phyloP scores from a whole-genome alignment of 306 rosid genomes.

The Neltuma alba region DNA sequence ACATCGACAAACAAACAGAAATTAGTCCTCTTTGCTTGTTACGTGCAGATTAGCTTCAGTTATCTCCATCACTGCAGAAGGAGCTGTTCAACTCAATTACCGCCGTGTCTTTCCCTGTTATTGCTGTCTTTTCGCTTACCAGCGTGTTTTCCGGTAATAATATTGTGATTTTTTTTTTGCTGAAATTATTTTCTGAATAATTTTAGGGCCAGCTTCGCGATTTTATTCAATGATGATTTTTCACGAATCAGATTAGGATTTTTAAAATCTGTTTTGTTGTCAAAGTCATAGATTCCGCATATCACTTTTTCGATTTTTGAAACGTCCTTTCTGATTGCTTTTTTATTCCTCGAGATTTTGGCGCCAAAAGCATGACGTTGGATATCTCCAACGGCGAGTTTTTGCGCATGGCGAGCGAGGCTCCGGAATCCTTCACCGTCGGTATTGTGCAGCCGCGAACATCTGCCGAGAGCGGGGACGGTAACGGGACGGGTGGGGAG shows the following conservation, averaged over 20 bases:
- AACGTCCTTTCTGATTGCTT: background rate
- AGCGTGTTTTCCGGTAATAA: background rate
- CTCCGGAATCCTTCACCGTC: slow-evolving; percentile 20
- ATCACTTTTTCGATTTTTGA: background rate
- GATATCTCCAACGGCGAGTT: slow-evolving; percentile 35
- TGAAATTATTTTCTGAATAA: background rate
- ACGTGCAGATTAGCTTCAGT: background rate
- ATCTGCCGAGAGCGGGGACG: slow-evolving; percentile 8
- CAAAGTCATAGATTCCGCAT: background rate
- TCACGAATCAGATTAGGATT: background rate
- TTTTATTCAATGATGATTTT: background rate
- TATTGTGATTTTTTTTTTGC: background rate
- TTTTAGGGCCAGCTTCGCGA: background rate
- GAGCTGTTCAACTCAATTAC: background rate
- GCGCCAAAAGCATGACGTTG: slow-evolving; percentile 69
- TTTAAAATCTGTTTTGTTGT: background rate
- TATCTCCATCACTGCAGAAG: background rate
- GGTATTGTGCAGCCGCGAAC: background rate
- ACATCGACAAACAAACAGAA: background rate
- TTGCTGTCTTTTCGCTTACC: background rate
- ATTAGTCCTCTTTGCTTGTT: background rate
- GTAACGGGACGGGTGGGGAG: slow-evolving; percentile 12
- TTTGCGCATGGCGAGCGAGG: background rate
- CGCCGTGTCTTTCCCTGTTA: background rate
- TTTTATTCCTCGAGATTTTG: slow-evolving; percentile 16